phyloP scores from a whole-genome alignment of 2,329 filamentous ascomycete genomes.

The Elsinoe fawcettii region DNA sequence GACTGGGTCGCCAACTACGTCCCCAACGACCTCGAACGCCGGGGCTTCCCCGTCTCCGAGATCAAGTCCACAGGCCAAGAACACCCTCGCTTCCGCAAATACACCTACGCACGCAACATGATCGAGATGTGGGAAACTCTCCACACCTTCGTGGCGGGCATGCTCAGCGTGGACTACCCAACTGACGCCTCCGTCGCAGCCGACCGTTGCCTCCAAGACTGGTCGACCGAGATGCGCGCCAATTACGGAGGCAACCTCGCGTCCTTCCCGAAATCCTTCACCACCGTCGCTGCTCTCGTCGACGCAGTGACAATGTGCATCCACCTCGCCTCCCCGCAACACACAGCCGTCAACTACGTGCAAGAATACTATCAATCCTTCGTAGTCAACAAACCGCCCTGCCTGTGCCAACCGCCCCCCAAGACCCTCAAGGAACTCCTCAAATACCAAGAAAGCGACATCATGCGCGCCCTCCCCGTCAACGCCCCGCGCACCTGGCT shows the following conservation, averaged over 20 bases:
- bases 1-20: conserved; percentile 41
- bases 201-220: conserved; percentile 33
- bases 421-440: conserved; percentile 21
- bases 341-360: conserved; percentile 46
- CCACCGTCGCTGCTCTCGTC: conserved; percentile 35
- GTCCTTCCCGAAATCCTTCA: conserved; percentile 37
- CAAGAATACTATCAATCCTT: conserved; percentile 46
- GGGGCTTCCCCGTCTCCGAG: conserved; percentile 37
- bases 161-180: conserved; percentile 28
- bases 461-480: conserved; percentile 38
- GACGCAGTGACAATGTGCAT: conserved; percentile 47
- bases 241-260: conserved; percentile 33
- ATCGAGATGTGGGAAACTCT: conserved; percentile 39
- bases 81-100: conserved; percentile 37
- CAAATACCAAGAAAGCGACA: conserved; percentile 25
- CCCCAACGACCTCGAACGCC: conserved; percentile 37
- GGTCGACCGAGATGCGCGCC: conserved; percentile 35
- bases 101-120: conserved; percentile 43
- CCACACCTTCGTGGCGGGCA: conserved; percentile 34
- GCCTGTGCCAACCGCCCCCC: conserved; percentile 31
- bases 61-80: conserved; percentile 20
- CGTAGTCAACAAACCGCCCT: conserved; percentile 39
- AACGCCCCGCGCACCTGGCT: conserved; percentile 39
- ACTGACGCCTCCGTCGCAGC: conserved; percentile 24
- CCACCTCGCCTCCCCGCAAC: conserved; percentile 44